Conservation (phyloP, 228 moss, liverwort and hornwort genomes). For the Sphagnum magellanicum region DNA sequence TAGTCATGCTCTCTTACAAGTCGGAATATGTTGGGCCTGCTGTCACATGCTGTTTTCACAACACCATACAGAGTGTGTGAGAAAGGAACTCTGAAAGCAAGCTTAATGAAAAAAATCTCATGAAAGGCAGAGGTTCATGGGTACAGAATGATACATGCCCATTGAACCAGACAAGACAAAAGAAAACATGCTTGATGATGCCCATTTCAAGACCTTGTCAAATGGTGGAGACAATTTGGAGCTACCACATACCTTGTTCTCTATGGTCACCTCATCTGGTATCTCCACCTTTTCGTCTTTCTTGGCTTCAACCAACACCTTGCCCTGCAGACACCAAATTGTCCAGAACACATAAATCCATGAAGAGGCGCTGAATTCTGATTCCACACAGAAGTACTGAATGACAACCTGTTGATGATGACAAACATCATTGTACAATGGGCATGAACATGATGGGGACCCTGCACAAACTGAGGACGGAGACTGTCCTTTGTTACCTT, state of each 20-base stretch:
- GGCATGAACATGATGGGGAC: not conserved
- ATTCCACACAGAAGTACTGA: not conserved
- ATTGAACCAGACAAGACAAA: not conserved
- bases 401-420: not conserved
- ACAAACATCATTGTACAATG: not conserved
- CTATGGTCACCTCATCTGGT: conserved; percentile 51
- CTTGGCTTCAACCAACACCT: conserved; percentile 57
- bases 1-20: conserved; percentile 15
- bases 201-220: too few species aligned
- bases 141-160: not conserved
- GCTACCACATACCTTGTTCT: conserved; percentile 42
- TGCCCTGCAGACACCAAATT: conserved; percentile 38
- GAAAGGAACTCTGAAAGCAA: not conserved
- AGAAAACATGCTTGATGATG: not conserved
- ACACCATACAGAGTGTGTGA: not conserved
- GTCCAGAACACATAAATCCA: not conserved
- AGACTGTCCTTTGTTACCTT: conserved; percentile 40
- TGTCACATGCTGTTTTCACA: conserved; percentile 44
- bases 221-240: not conserved
- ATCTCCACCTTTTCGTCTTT: conserved; percentile 69
- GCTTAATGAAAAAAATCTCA: not conserved
- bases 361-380: not conserved
- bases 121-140: not conserved
- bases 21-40: conserved; percentile 40
- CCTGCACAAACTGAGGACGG: too few species aligned